phyloP scores from a whole-genome alignment of 768 basidiomycete genomes.

The Calvatia gigantea region DNA sequence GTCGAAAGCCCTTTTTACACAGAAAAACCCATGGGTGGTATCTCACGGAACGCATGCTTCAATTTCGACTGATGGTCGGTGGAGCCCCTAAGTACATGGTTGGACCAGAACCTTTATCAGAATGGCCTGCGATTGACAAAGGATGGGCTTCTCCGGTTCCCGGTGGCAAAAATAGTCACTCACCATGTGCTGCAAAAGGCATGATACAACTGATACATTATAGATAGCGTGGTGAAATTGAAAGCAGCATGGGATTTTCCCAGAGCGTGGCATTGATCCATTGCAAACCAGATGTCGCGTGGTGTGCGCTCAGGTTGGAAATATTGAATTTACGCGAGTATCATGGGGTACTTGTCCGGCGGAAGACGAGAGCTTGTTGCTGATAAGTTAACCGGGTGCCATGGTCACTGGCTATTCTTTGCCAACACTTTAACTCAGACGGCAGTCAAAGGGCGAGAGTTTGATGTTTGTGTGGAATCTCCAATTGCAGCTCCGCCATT shows the following conservation, averaged over 20 bases:
- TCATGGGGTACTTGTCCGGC: too few relatives aligned
- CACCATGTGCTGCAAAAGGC: conserved; percentile 6
- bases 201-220: conserved; percentile 3
- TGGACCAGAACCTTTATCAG: not conserved
- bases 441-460: too few relatives aligned
- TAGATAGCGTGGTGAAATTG: not conserved
- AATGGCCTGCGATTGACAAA: not conserved
- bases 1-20: conserved; percentile 6
- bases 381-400: too few relatives aligned
- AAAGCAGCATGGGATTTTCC: not conserved
- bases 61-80: not conserved
- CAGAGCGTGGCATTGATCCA: not conserved
- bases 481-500: too few relatives aligned
- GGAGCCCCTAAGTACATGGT: not conserved
- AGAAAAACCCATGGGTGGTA: not conserved
- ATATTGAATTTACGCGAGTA: too few relatives aligned
- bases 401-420: too few relatives aligned
- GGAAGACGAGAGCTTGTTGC: too few relatives aligned
- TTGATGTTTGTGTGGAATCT: too few relatives aligned
- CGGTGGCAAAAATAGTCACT: not conserved
- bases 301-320: too few relatives aligned
- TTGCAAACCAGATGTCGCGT: not conserved
- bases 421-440: too few relatives aligned
- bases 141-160: not conserved
- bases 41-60: not conserved